Evolutionary conservation across 495 filamentous ascomycete species (phyloP), one percentile per base, ranked within the genome.

Genomic region (Penicillium tannophilum): DNA sequence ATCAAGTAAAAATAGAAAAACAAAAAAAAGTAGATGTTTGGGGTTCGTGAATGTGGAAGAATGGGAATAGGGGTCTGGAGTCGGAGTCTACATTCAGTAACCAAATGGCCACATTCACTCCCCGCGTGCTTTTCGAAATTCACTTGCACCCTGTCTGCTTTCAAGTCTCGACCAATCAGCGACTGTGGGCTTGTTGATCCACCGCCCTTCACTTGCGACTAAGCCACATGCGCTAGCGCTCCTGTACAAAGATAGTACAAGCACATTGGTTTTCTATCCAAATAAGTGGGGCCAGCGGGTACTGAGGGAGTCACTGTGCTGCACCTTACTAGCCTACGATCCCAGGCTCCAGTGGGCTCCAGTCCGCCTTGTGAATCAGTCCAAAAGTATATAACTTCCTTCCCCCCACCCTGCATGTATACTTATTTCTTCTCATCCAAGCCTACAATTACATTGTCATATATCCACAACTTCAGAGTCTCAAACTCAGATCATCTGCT

Each of bases 171-270:
- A 17, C 39, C 39, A 41, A 41, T 41, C 39, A 41, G 12, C 9
- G 33, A 28, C 28, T 28, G 28, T 41, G 16, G 39, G 16, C 39
- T n/a, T 4, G 2, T 41, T 41, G 11, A n/a, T 41, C 31, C 57
- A 7, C 6, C 28, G 28, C 4, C 28, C 4, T 4, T 28, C 28
- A 28, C 28, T 28, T 28, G 28, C 42, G 20, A 59, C 49, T 60
- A 51, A 60, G 62, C 62, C 59, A 67, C 65, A 55, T 51, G 31
- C 10, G 10, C 49, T 63, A 62, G 47, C 9, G 54, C 17, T 17
- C 20, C 19, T 52, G 33, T 36, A 36, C 9, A 36, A 36, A 36
- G 33, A 36, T 36, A 36, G 39, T 17, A 41, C 39, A 17, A 41
- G 16, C 17, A 41, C 39, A 41, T 41, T 41, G 39, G 16, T 41